Evolutionary conservation across 805 yeast species (phyloP).

Genomic region (Yamadazyma ubonensis): DNA sequence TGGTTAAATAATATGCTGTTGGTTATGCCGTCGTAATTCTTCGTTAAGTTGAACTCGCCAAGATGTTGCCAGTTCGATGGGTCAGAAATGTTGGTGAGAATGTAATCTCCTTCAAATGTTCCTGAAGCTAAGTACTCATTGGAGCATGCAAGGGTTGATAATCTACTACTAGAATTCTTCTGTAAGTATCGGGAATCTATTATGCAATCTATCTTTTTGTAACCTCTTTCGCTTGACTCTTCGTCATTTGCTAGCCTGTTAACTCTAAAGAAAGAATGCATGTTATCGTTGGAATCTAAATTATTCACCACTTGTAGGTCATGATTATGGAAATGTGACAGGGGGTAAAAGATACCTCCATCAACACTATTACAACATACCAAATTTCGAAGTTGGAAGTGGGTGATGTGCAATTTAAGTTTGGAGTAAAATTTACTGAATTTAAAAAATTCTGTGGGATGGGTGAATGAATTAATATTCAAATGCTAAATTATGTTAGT

Average conservation of each 20-base stretch:
- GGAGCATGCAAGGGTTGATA: constrained; percentile 50
- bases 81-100: constrained; percentile 35
- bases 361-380: constrained; percentile 37
- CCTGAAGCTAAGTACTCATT: constrained; percentile 48
- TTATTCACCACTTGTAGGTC: constrained; percentile 26
- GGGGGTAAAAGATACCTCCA: constrained; percentile 41
- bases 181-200: constrained; percentile 33
- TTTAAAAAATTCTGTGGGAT: constrained; percentile 36
- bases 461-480: constrained; percentile 14
- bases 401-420: constrained; percentile 50
- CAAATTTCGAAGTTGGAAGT: constrained; percentile 56
- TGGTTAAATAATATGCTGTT: constrained; percentile 42
- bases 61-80: constrained; percentile 19
- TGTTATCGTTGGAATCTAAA: constrained; percentile 27
- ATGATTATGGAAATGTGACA: constrained; percentile 30
- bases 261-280: constrained; percentile 34
- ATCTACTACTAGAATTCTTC: constrained; percentile 35
- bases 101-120: constrained; percentile 52
- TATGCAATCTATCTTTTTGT: constrained; percentile 38
- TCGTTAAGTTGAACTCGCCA: constrained; percentile 41
- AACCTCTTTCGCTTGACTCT: constrained; percentile 8
- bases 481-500: constrained; percentile 19
- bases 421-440: constrained; percentile 40
- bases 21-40: constrained; percentile 49
- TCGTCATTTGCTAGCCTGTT: constrained; percentile 35